A percentile compares a stretch with the other conserved stretches of the same genome.
These are phyloP conservation scores for Pichia heedii DNA, from an alignment of 805 yeast species.

Conservation along the genomic window DNA sequence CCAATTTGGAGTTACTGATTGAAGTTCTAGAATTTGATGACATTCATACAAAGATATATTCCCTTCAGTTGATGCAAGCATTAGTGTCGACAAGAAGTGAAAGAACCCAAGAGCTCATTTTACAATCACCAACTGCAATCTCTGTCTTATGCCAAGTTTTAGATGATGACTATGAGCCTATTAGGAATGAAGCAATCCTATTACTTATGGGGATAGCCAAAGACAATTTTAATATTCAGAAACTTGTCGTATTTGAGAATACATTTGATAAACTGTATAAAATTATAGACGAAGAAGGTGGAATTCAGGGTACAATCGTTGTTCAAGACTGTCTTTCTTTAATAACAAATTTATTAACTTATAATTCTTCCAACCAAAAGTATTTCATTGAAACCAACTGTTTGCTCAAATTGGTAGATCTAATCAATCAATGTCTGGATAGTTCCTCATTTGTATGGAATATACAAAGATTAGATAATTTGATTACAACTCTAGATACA, in stretches of 20 bases:
- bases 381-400: conserved; percentile 81
- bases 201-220: conserved; percentile 76
- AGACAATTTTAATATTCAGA: conserved; percentile 79
- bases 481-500: conserved; percentile 60
- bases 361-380: conserved; percentile 85
- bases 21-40: conserved; percentile 41
- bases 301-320: conserved; percentile 78
- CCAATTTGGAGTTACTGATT: conserved; percentile 38
- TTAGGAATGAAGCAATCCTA: conserved; percentile 79
- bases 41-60: conserved; percentile 71
- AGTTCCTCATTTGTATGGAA: conserved; percentile 47
- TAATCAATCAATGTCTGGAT: conserved; percentile 54
- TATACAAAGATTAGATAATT: conserved; percentile 61
- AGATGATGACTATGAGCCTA: conserved; percentile 67
- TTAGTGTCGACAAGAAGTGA: conserved; percentile 66
- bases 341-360: conserved; percentile 61
- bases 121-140: conserved; percentile 69
- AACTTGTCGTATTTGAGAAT: conserved; percentile 88
- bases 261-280: conserved; percentile 74
- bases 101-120: conserved; percentile 63
- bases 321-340: conserved; percentile 84
- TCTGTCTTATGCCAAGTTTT: conserved; percentile 59
- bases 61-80: conserved; percentile 79
- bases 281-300: conserved; percentile 83
- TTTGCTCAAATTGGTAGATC: conserved; percentile 49